Evolutionary conservation across 1,284 basidiomycete species (phyloP), one percentile per base, ranked within the genome.

Genomic region (Sanghuangporus baumii): DNA sequence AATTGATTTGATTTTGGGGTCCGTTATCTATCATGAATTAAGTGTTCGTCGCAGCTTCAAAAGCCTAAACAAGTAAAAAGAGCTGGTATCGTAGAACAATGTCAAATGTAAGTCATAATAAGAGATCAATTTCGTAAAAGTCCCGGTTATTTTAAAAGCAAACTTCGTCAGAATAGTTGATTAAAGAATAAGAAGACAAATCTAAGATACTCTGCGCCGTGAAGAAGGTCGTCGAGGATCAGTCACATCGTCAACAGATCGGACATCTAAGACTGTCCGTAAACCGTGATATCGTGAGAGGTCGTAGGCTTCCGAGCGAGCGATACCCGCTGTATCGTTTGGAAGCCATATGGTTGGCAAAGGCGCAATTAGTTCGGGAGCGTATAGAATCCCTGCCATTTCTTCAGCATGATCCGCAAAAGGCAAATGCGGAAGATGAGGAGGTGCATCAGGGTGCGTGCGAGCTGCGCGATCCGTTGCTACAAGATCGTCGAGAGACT

Each of bases 301-400:
- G 72, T 91, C 88, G 57, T 81, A 76, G 43, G 88, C 88, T 71
- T 91, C 88, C 9, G 86, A 84, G 48, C 80, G 79, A 9, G 86
- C 88, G 26, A 91, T 84, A 18, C 88, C 88, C 18, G 85, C 83
- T 2, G 79, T 76, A 70, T 92, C 90, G 70, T 88, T 85, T 0
- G 88, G 88, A 7, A 93, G 78, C 91, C 91, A 93, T 55, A 94
- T 89, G 57, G 87, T 84, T 0, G 90, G 90, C 7, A 81, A 75
- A 8, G 88, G 88, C 5, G 87, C 87, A 63, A 91, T 81, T 46
- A 93, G 78, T 71, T 91, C 89, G 1, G 90, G 88, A 1, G 91
- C 88, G 71, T 93, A 93, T 47, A 94, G 75, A 64, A 93, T 84
- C 4, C 86, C 84, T 7, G 83, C 80, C 81, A 88, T 86, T 67